phyloP scores from a whole-genome alignment of 129 eudicot genomes.

The Calendula officinalis region DNA sequence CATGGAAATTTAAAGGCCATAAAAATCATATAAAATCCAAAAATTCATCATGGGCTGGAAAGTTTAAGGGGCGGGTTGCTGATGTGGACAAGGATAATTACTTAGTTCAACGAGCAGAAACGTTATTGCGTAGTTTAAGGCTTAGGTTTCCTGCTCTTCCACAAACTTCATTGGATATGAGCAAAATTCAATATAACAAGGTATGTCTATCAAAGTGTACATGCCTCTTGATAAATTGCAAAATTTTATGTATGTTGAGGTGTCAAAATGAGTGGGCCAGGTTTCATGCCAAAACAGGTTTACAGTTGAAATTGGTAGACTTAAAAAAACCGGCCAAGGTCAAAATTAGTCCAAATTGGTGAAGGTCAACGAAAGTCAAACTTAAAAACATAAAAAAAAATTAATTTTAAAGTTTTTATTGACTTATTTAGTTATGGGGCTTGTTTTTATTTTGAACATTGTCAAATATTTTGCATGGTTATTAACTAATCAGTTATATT shows the following conservation, averaged over 20 bases:
- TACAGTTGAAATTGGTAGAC: too few relatives aligned
- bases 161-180: constrained; percentile 88
- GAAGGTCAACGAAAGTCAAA: too few relatives aligned
- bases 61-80: constrained; percentile 66
- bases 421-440: too few relatives aligned
- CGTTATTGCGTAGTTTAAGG: constrained; percentile 54
- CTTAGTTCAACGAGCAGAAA: constrained; percentile 72
- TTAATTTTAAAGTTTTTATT: too few relatives aligned
- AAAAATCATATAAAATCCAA: constrained; percentile 41
- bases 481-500: too few relatives aligned
- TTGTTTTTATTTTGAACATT: too few relatives aligned
- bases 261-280: neutral
- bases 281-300: neutral
- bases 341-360: too few relatives aligned
- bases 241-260: neutral
- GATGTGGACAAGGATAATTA: constrained; percentile 57
- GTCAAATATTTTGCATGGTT: too few relatives aligned
- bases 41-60: constrained; percentile 74
- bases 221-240: neutral
- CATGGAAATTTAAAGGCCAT: constrained; percentile 70
- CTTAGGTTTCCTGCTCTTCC: constrained; percentile 84
- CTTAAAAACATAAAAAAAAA: too few relatives aligned
- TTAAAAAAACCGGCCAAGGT: too few relatives aligned
- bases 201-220: constrained; percentile 21
- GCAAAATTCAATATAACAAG: constrained; percentile 88